phyloP scores from a whole-genome alignment of 768 basidiomycete species.

The Boletellus emodensis region DNA sequence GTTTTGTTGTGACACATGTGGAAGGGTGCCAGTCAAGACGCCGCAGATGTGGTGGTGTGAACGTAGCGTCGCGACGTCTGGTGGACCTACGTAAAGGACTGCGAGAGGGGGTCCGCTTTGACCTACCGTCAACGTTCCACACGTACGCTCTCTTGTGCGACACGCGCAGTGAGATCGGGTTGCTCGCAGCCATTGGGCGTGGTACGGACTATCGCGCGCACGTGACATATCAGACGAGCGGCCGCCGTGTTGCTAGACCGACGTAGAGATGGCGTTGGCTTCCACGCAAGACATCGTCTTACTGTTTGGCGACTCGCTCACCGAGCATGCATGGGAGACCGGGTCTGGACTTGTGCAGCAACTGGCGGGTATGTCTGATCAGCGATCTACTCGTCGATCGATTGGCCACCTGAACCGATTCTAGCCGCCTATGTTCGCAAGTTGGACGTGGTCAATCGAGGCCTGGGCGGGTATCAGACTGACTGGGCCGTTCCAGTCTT shows the following conservation, averaged over 20 bases:
- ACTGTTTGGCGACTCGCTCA: slow-evolving; percentile 81
- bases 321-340: slow-evolving; percentile 59
- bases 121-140: slow-evolving; percentile 82
- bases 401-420: neutral
- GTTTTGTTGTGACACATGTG: slow-evolving; percentile 95
- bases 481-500: slow-evolving; percentile 82
- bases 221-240: no score
- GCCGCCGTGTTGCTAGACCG: neutral
- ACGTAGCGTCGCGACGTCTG: slow-evolving; percentile 80
- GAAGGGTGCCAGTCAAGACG: slow-evolving; percentile 83
- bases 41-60: slow-evolving; percentile 81
- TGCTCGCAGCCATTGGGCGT: slow-evolving; percentile 4
- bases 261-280: slow-evolving; percentile 46
- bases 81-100: slow-evolving; percentile 3
- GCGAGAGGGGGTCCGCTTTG: neutral
- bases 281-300: slow-evolving; percentile 60
- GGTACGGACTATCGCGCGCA: neutral
- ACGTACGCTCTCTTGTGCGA: slow-evolving; percentile 79
- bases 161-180: slow-evolving; percentile 56
- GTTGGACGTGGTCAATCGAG: slow-evolving; percentile 84
- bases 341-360: slow-evolving; percentile 60
- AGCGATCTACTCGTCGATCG: neutral
- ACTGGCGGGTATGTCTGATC: slow-evolving; percentile 40
- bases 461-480: slow-evolving; percentile 81
- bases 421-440: slow-evolving; percentile 75